Conservation (phyloP, 345 rosid species). For the Geranium rotundifolium region DNA sequence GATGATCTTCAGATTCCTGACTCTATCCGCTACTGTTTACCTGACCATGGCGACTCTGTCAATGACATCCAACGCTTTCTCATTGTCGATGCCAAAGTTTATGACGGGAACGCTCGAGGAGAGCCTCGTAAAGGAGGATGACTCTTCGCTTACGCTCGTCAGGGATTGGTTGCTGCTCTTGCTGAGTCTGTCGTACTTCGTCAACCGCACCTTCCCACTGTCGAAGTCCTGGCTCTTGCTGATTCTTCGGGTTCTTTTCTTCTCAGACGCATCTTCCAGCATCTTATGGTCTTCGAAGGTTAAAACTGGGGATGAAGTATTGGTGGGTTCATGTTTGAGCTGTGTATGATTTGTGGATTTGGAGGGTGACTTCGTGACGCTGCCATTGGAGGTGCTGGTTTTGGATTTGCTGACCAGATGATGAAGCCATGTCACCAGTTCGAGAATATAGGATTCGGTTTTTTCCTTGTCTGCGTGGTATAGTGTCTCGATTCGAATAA, state of each 20-base stretch:
- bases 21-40: not conserved
- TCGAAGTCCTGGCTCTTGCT: conserved; percentile 45
- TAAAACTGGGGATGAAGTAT: conserved; percentile 18
- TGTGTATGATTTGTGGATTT: conserved; percentile 8
- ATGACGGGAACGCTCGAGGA: conserved; percentile 35
- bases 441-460: conserved; percentile 73
- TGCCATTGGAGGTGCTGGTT: conserved; percentile 5
- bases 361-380: conserved; percentile 10
- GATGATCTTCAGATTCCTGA: not conserved
- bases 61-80: conserved; percentile 46
- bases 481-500: conserved; percentile 68
- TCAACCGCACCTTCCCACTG: conserved; percentile 20
- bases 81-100: conserved; percentile 37
- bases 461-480: conserved; percentile 76
- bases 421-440: conserved; percentile 67
- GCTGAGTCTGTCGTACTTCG: conserved; percentile 36
- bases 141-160: conserved; percentile 29
- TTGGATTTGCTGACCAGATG: conserved; percentile 49
- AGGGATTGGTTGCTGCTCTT: conserved; percentile 33
- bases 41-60: conserved; percentile 36
- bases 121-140: conserved; percentile 21
- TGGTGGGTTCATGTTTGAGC: conserved; percentile 12
- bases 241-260: conserved; percentile 17
- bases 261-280: conserved; percentile 21
- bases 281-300: conserved; percentile 28